These are phyloP conservation scores for Strigomonas culicis DNA, from an alignment of 208 protist genomes.

Conservation along the genomic window DNA sequence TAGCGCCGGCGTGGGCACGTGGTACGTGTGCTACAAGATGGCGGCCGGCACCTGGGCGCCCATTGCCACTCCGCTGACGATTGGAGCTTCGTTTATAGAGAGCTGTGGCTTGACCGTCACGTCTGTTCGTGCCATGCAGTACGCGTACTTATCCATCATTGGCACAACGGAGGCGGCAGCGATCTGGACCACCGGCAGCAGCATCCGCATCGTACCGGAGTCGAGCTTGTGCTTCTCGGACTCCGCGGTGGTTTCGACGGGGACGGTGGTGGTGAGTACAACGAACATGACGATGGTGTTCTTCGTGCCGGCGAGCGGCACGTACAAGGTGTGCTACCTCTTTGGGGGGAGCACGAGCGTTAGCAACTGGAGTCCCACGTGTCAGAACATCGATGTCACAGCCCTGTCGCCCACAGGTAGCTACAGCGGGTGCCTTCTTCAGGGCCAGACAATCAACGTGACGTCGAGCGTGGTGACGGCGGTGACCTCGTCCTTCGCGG, in stretches of 20 bases:
- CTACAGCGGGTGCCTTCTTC: slow-evolving; percentile 52
- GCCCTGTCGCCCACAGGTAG: slow-evolving; percentile 39
- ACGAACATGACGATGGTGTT: slow-evolving; percentile 28
- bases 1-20: slow-evolving; percentile 22
- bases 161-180: slow-evolving; percentile 18
- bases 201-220: slow-evolving; percentile 66
- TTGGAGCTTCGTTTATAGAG: slow-evolving; percentile 32
- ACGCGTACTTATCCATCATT: slow-evolving; percentile 51
- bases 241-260: slow-evolving; percentile 32
- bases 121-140: slow-evolving; percentile 73
- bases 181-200: slow-evolving; percentile 29
- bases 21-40: slow-evolving; percentile 78
- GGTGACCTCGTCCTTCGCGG: slow-evolving; percentile 28
- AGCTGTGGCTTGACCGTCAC: slow-evolving; percentile 22
- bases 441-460: slow-evolving; percentile 55
- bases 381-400: slow-evolving; percentile 32
- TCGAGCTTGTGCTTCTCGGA: slow-evolving; percentile 49
- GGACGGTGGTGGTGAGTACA: slow-evolving; percentile 6
- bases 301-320: slow-evolving; percentile 46
- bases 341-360: slow-evolving; percentile 33
- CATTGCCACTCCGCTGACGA: slow-evolving; percentile 42
- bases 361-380: slow-evolving; percentile 84
- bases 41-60: slow-evolving; percentile 73
- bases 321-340: slow-evolving; percentile 87
- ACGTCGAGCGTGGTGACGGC: slow-evolving; percentile 23